Percentiles rank a stretch among this genome's conserved stretches.
These are phyloP conservation scores for Guyanaporus albipodus DNA, from an alignment of 768 basidiomycete genomes.

Conservation along the genomic window DNA sequence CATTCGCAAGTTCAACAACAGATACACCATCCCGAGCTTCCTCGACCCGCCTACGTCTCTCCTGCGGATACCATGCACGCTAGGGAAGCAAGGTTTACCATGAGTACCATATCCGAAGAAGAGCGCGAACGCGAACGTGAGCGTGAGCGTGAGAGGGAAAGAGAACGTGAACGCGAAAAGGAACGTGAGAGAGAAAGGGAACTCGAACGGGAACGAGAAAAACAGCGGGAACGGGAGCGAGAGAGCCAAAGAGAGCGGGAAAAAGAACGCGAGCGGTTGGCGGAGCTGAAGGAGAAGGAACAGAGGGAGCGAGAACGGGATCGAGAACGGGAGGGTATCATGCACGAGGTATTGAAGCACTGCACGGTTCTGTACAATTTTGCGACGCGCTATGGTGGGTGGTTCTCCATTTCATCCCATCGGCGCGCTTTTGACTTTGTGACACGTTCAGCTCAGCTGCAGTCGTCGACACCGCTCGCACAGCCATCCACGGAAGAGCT, in stretches of 20 bases:
- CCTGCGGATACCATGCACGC: constrained; percentile 30
- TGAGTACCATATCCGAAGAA: constrained; percentile 9
- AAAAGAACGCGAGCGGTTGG: constrained; percentile 22
- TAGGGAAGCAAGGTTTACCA: constrained; percentile 16
- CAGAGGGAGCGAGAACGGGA: constrained; percentile 24
- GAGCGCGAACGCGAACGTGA: constrained; percentile 23
- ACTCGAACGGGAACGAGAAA: constrained; percentile 17
- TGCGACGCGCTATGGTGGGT: constrained; percentile 62
- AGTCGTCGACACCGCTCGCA: constrained; percentile 42
- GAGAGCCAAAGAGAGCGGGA: constrained; percentile 22
- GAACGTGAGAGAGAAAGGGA: constrained; percentile 23
- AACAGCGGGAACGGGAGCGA: constrained; percentile 18
- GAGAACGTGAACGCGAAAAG: constrained; percentile 16
- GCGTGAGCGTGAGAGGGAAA: constrained; percentile 19
- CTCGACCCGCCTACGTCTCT: constrained; percentile 24
- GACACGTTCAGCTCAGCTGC: constrained; percentile 30
- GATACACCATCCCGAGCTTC: constrained; percentile 22
- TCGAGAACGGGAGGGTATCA: constrained; percentile 20
- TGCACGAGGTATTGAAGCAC: constrained; percentile 37
- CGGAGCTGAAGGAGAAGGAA: constrained; percentile 20
- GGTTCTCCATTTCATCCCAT: neutral
- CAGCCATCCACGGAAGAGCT: constrained; percentile 57
- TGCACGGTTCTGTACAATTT: constrained; percentile 61
- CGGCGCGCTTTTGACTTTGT: constrained; percentile 1
- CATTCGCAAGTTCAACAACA: constrained; percentile 27